A percentile compares a stretch with the other conserved stretches of the same genome.
Conservation (phyloP, 768 basidiomycete species). For the Xerocomus spinulosus region DNA sequence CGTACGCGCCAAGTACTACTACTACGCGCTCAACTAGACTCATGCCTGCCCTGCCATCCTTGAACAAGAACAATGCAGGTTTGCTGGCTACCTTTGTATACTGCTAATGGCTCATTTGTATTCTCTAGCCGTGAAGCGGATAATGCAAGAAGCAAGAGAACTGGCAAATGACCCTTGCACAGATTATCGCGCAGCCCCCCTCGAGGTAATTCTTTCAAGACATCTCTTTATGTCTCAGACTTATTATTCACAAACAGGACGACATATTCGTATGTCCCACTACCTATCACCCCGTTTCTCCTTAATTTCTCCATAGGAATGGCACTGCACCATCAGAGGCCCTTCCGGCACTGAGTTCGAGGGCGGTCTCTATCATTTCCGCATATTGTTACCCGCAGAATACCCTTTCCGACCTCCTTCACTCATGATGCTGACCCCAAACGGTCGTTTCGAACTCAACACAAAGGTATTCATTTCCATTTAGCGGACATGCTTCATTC, state of each 20-base stretch:
- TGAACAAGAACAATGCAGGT: conserved; percentile 93
- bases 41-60: conserved; percentile 27
- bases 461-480: conserved; percentile 64
- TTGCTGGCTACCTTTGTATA: no score
- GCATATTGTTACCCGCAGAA: conserved; percentile 84
- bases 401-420: conserved; percentile 97
- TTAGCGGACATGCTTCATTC: conserved; percentile 12
- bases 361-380: conserved; percentile 94
- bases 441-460: conserved; percentile 94
- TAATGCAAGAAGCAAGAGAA: conserved; percentile 94
- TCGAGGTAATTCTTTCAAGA: conserved; percentile 51
- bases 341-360: conserved; percentile 86
- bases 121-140: conserved; percentile 80
- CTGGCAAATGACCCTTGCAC: conserved; percentile 78
- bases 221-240: not conserved
- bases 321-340: conserved; percentile 97
- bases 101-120: not conserved
- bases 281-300: conserved; percentile 10
- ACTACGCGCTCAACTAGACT: not conserved
- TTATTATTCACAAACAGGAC: conserved; percentile 45
- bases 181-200: conserved; percentile 79
- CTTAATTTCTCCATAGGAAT: conserved; percentile 49
- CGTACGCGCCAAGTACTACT: not conserved
- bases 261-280: conserved; percentile 73
- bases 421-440: conserved; percentile 93